Evolutionary conservation across 2,329 filamentous ascomycete species (phyloP), one percentile per base, ranked within the genome.

Genomic region (Gliomastix tumulicola): DNA sequence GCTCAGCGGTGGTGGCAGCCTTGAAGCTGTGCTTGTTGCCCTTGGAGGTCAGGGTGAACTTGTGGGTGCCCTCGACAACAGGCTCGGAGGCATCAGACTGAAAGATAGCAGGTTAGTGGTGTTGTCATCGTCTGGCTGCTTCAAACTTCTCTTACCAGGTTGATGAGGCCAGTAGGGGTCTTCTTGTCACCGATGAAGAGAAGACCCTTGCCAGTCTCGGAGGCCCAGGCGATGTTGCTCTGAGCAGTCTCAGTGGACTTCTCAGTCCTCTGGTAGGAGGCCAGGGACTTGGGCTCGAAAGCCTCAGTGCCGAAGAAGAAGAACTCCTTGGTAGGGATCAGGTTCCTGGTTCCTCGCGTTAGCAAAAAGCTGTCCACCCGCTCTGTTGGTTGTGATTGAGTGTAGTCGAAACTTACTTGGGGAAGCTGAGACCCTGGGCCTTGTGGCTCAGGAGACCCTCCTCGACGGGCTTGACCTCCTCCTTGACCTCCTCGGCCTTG

Each of bases 1-100:
- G 88, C 68, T 96, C 88, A 41, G 78, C 69, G 34, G 76, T 53
- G 53, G 57, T 82, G 52, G 69, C 55, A 40, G 90, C 87, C 77
- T 96, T 90, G 75, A 98, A 95, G 42, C 76, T 76, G 76, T 96
- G 88, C 79, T 95, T 94, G 68, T 94, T 83, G 50, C 84, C 84
- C 65, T 84, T 81, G 57, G 85, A 67, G 58, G 82, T 86, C 72
- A 97, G 84, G 56, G 79, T 71, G 72, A 98, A 95, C 66, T 92
- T 89, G 66, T 77, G 75, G 47, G 75, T 57, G 42, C 88, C 85
- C 44, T 88, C 84, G 61, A 81, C 78, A 59, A 76, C 74, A 41
- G 94, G 74, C 59, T 94, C 87, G 34, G 67, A 73, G 47, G 71
- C 71, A 57, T 79, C 74, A 43, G 74, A 63, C 69, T 81, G 45